phyloP scores from a whole-genome alignment of 2,329 filamentous ascomycete species.

The Aspergillus phoenicis region DNA sequence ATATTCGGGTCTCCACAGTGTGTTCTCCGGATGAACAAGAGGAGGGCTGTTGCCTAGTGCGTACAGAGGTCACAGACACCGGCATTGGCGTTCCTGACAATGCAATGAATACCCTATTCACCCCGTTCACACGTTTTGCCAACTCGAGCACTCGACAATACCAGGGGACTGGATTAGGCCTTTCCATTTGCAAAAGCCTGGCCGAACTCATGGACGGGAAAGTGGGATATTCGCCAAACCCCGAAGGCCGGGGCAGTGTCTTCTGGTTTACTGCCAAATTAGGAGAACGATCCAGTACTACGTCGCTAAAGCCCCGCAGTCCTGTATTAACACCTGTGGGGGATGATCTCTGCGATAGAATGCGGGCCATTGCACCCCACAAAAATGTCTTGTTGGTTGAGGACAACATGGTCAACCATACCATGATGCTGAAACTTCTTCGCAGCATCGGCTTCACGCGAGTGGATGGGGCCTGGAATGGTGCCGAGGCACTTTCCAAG shows the following conservation, averaged over 20 bases:
- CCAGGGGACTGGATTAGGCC: slow-evolving; percentile 59
- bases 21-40: slow-evolving; percentile 43
- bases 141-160: slow-evolving; percentile 55
- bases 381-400: slow-evolving; percentile 49
- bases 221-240: slow-evolving; percentile 53
- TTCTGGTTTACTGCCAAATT: slow-evolving; percentile 56
- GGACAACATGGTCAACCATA: slow-evolving; percentile 49
- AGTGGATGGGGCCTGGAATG: slow-evolving; percentile 48
- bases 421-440: slow-evolving; percentile 43
- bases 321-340: slow-evolving; percentile 18
- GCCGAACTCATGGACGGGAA: slow-evolving; percentile 60
- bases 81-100: slow-evolving; percentile 56
- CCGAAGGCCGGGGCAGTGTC: slow-evolving; percentile 51
- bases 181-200: slow-evolving; percentile 61
- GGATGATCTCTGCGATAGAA: slow-evolving; percentile 27
- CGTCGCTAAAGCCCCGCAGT: no score
- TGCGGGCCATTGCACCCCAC: slow-evolving; percentile 42
- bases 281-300: slow-evolving; percentile 28
- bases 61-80: slow-evolving; percentile 57
- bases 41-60: slow-evolving; percentile 48
- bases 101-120: slow-evolving; percentile 55
- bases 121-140: slow-evolving; percentile 59
- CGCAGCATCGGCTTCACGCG: slow-evolving; percentile 45
- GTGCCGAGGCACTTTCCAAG: slow-evolving; percentile 47
- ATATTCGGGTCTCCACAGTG: slow-evolving; percentile 50